Evolutionary conservation across 192 early-diverging fungal species (phyloP).

Genomic region (Rhizophagus sp.): DNA sequence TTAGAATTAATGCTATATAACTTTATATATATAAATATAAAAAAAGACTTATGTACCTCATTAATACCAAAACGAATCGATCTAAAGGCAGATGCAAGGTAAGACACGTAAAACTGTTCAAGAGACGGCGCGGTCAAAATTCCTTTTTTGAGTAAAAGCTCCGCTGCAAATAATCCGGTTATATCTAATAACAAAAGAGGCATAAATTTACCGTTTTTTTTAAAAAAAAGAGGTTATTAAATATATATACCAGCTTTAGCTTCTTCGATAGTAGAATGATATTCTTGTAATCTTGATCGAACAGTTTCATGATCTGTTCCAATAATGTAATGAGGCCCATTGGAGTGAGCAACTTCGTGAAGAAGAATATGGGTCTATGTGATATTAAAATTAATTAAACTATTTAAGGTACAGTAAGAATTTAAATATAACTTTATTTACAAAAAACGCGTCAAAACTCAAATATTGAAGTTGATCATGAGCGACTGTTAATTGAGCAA

Average conservation of each 20-base stretch:
- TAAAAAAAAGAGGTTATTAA: background rate
- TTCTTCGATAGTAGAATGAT: constrained; percentile 74
- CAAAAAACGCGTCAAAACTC: constrained; percentile 70
- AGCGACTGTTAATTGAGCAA: constrained; percentile 55
- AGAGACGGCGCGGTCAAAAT: constrained; percentile 57
- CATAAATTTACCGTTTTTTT: constrained; percentile 50
- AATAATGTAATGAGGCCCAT: constrained; percentile 64
- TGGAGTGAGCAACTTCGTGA: constrained; percentile 73
- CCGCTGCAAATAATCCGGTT: background rate
- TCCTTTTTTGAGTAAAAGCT: constrained; percentile 58
- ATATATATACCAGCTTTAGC: constrained; percentile 62
- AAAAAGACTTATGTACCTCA: constrained; percentile 16
- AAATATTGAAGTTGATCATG: constrained; percentile 57
- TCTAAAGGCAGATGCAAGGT: constrained; percentile 70
- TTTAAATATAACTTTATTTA: background rate
- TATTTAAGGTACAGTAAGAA: background rate
- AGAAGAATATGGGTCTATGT: constrained; percentile 55
- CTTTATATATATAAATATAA: no score
- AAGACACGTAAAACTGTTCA: constrained; percentile 70
- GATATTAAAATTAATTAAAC: background rate
- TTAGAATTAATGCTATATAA: background rate
- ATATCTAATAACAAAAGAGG: background rate
- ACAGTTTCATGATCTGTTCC: constrained; percentile 55
- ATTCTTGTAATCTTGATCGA: constrained; percentile 64
- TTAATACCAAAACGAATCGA: constrained; percentile 71